These are phyloP conservation scores for Linnemannia elongata DNA, from an alignment of 192 early-diverging fungal genomes.

Conservation along the genomic window DNA sequence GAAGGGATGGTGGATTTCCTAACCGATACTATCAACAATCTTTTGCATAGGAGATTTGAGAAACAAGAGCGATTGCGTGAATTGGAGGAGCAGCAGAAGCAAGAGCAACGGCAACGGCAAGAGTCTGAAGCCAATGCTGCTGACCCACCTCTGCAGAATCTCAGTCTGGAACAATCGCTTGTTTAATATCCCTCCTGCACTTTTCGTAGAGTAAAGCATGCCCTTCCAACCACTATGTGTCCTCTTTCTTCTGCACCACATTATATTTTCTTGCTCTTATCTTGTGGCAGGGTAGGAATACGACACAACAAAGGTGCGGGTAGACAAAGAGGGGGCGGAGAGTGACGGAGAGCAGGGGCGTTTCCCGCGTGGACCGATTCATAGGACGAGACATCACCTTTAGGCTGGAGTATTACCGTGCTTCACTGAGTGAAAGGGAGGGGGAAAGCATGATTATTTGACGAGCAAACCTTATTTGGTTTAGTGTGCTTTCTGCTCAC, in stretches of 20 bases:
- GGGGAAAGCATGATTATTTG: too few species aligned
- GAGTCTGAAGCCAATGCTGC: background rate
- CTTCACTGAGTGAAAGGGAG: too few species aligned
- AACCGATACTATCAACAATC: conserved; percentile 39
- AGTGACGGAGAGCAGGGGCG: too few species aligned
- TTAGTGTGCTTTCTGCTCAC: too few species aligned
- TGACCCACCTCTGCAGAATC: background rate
- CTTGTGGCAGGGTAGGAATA: too few species aligned
- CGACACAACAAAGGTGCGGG: too few species aligned
- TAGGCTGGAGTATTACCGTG: too few species aligned
- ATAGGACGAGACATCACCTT: too few species aligned
- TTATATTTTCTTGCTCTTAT: background rate
- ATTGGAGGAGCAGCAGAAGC: background rate
- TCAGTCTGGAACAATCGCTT: background rate
- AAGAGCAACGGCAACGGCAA: background rate
- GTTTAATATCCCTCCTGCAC: background rate
- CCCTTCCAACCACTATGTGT: background rate
- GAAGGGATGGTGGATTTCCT: conserved; percentile 54
- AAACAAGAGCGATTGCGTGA: conserved; percentile 25
- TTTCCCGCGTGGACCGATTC: too few species aligned
- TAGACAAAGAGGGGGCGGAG: too few species aligned
- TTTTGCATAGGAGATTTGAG: conserved; percentile 34
- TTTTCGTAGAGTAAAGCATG: background rate
- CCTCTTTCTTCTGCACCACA: background rate
- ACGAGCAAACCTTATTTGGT: too few species aligned